Base-by-base conservation (phyloP, 495 filamentous ascomycete genomes). In the Penicillium antarcticum region DNA sequence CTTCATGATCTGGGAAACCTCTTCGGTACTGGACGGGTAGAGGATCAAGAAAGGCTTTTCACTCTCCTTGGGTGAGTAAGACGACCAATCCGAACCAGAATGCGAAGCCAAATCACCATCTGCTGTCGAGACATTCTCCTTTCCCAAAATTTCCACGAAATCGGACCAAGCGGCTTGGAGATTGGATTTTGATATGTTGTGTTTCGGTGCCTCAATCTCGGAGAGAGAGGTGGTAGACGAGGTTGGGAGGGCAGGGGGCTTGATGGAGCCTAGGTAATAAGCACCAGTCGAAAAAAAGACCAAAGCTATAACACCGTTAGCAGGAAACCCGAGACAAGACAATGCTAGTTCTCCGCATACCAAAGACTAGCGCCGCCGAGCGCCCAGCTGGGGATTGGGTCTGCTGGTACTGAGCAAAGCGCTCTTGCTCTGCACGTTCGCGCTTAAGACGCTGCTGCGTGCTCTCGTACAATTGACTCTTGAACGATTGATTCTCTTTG, bases 141-240 rank as follows among this genome's bases (percentile, higher is more conserved):
- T 74, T 43, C 95, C 94, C 8, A 97, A 79, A 16, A 98, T 87
- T 23, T 80, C 79, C 35, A 85, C 83, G 61, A 97, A 92, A 66
- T 98, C 94, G 5, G 86, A 75, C 94, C 95, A 98, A 3, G 92
- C 89, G 8, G 95, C 90, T 72, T 97, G 86, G 34, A 97, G 80
- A 60, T 92, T 94, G 14, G 81, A 75, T 43, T 79, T 80, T 26
- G 83, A 79, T 41, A 83, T 78, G 59, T 96, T 82, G 63, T 95
- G 89, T 51, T 74, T 71, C 0, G 87, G 87, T 0, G 83, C 69
- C 5, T 69, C 74, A 18, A 84, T 70, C 21, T 79, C 74, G 35
- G 66, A 64, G 16, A 97, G 81, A 5, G 87, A 79, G 1, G 81
- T 71, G n/a, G 91, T 96, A 12, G 95, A 96, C 8, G 78, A 66